Evolutionary conservation across 345 rosid species (phyloP).

Genomic region (Lepidium didymum): DNA sequence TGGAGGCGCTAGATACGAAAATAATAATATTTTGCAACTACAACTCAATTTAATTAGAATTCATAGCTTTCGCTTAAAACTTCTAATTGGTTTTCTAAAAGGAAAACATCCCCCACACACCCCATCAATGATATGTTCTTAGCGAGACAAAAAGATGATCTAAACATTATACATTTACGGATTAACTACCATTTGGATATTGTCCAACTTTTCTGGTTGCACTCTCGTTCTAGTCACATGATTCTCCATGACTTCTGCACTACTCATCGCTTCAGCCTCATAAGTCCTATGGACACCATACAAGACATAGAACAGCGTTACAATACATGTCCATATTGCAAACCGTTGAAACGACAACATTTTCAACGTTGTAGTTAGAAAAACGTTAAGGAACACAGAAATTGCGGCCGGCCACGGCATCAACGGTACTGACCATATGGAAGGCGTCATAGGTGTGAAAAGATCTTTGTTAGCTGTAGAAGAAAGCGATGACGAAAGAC

Average conservation of each 20-base stretch:
- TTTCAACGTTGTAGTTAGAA: constrained; percentile 67
- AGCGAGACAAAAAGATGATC: too few relatives aligned
- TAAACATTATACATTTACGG: not conserved
- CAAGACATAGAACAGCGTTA: constrained; percentile 59
- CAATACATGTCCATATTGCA: constrained; percentile 62
- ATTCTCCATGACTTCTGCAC: constrained; percentile 11
- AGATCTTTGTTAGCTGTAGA: constrained; percentile 16
- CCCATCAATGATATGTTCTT: too few relatives aligned
- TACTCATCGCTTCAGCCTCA: constrained; percentile 62
- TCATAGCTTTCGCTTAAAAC: too few relatives aligned
- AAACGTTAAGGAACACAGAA: constrained; percentile 66
- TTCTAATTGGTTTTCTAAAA: too few relatives aligned
- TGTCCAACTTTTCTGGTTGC: constrained; percentile 39
- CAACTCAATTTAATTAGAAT: too few relatives aligned
- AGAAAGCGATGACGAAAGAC: constrained; percentile 20
- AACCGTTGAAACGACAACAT: constrained; percentile 53
- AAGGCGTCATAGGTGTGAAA: not conserved
- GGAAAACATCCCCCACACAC: too few relatives aligned
- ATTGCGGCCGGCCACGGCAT: constrained; percentile 93
- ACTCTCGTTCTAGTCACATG: constrained; percentile 28
- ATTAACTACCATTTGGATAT: not conserved
- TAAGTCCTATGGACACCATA: constrained; percentile 90
- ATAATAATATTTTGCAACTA: too few relatives aligned
- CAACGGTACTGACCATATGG: constrained; percentile 68
- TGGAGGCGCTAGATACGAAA: too few relatives aligned